These are phyloP conservation scores for Conringia planisiliqua DNA, from an alignment of 345 rosid species.

Conservation along the genomic window DNA sequence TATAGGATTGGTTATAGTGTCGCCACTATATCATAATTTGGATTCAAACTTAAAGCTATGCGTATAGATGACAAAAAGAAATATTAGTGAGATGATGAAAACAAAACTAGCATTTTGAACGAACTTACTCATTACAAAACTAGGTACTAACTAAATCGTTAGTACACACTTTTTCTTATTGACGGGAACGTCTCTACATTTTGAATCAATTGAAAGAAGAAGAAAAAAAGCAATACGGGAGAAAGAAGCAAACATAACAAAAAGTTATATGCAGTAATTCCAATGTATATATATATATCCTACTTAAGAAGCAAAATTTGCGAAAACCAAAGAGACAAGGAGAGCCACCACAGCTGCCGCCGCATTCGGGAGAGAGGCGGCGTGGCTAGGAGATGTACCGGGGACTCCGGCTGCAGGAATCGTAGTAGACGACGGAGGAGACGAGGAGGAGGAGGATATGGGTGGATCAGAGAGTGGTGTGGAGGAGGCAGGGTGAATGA, in stretches of 20 bases:
- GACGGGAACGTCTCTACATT: neutral
- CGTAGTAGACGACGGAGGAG: constrained; percentile 28
- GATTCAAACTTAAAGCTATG: too few relatives aligned
- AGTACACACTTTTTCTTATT: constrained; percentile 8
- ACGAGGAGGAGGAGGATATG: constrained; percentile 23
- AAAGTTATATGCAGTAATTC: neutral
- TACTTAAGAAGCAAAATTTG: constrained; percentile 15
- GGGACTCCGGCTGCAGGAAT: constrained; percentile 48
- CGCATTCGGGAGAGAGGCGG: constrained; percentile 17
- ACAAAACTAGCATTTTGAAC: neutral
- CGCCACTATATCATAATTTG: too few relatives aligned
- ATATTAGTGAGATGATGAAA: neutral
- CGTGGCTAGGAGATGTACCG: constrained; percentile 46
- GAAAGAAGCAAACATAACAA: constrained; percentile 2
- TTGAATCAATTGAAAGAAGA: neutral
- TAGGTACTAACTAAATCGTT: neutral
- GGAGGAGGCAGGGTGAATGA: constrained; percentile 43
- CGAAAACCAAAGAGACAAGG: constrained; percentile 5
- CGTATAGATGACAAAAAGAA: too few relatives aligned
- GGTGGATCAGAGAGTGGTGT: constrained; percentile 42
- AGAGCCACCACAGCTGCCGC: neutral
- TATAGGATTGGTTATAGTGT: too few relatives aligned
- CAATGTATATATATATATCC: neutral
- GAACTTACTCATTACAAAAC: neutral
- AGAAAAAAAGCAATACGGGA: neutral